Evolutionary conservation across 148 eudicot species (phyloP), one percentile per base, ranked within the genome.

Genomic region (Vaccinium vitisidaea): DNA sequence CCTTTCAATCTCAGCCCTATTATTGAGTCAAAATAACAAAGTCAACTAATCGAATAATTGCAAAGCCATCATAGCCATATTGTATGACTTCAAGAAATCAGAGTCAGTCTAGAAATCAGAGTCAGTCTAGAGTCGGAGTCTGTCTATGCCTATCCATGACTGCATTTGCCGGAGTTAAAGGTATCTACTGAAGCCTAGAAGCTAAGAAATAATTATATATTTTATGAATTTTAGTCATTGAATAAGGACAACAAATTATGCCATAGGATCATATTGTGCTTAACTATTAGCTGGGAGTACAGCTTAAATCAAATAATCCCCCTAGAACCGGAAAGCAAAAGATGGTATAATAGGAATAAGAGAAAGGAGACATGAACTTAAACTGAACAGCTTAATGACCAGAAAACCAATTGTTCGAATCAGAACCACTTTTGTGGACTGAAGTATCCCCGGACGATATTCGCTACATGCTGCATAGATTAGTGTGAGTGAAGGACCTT

Each of bases 1-100:
- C 91, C 85, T 90, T 84, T 88, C 84, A 77, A 95, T 88, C 88
- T 95, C 93, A 78, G 83, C 91, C 92, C 98, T 95, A 82, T 21
- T 81, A 39, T 78, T 79, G 81, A 77, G 63, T 77, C 23, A 65
- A 73, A 80, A 70, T 65, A 65, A 85, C 56, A 88, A 82, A 27
- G 30, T 23, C 30, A 65, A 65, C 71, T 30, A 36, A 4, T 69
- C 1, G 18, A 27, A 39, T 80, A 56, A 23, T 36, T 70, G 75
- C 52, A 61, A 16, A 75, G 36, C 2, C 2, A 19, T 18, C 53
- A 58, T 75, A 11, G 54, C 2, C 39, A 6, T 77, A 77, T 12
- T 52, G 58, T 25, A n/a, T 73, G 77, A 39, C 54, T 43, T 39
- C 78, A 75, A 75, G 52, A 75, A 19, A 46, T 46, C 46, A 13